A percentile compares a stretch with the other conserved stretches of the same genome.
These are phyloP conservation scores for Hypoxylon lenormandii DNA, from an alignment of 495 filamentous ascomycete species.

Conservation along the genomic window DNA sequence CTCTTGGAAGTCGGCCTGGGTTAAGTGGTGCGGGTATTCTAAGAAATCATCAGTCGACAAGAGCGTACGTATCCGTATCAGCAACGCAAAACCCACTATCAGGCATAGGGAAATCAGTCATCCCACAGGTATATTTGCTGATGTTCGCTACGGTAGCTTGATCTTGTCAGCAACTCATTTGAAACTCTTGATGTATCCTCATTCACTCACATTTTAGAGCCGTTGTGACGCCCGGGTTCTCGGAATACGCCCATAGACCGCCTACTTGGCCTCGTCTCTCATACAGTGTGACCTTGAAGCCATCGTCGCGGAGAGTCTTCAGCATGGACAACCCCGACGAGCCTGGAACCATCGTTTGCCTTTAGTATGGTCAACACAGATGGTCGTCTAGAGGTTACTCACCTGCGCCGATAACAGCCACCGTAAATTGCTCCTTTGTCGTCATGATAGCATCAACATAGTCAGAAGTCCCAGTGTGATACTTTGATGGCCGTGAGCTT, in stretches of 20 bases:
- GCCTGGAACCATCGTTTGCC: constrained; percentile 41
- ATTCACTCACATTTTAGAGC: constrained; percentile 45
- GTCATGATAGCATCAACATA: not conserved
- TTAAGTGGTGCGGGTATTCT: constrained; percentile 49
- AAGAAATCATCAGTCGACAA: constrained; percentile 2
- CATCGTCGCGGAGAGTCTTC: constrained; percentile 55
- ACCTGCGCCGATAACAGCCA: constrained; percentile 54
- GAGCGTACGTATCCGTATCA: not conserved
- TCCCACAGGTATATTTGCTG: constrained; percentile 54
- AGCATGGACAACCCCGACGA: constrained; percentile 53
- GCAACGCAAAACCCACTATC: constrained; percentile 44
- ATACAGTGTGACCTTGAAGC: constrained; percentile 53
- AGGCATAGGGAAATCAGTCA: constrained; percentile 55
- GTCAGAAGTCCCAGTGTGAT: not conserved
- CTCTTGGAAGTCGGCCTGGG: constrained; percentile 46
- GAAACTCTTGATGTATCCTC: not conserved
- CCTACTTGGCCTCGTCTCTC: constrained; percentile 53
- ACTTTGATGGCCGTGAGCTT: not conserved
- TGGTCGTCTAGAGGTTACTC: constrained; percentile 5
- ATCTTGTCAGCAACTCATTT: constrained; percentile 15
- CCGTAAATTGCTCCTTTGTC: constrained; percentile 35
- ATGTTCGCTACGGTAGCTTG: constrained; percentile 49
- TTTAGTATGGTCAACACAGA: constrained; percentile 9
- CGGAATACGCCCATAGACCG: constrained; percentile 55
- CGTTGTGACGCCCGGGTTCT: constrained; percentile 49